A percentile compares a stretch with the other conserved stretches of the same genome.
Evolutionary conservation across 2,329 filamentous ascomycete genomes (phyloP).

Genomic region (Pezicula radicicola): DNA sequence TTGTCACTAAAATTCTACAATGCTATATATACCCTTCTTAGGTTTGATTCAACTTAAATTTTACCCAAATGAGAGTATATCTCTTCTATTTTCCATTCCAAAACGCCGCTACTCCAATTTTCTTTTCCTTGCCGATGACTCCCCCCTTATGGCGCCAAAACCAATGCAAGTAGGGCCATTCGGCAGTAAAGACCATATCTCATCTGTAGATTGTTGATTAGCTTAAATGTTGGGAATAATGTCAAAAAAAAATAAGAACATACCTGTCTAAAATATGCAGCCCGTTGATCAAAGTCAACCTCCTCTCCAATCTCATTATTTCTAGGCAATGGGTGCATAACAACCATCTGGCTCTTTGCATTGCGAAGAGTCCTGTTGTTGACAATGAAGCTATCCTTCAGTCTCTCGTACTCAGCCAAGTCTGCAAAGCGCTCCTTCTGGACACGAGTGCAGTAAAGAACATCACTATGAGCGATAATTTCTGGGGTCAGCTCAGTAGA

Average conservation of each 20-base stretch:
- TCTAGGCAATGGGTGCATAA: conserved; percentile 92
- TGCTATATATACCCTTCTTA: no score
- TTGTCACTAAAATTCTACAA: no score
- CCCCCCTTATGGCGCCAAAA: conserved; percentile 57
- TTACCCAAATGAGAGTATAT: no score
- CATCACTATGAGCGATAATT: conserved; percentile 81
- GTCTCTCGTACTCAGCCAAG: conserved; percentile 73
- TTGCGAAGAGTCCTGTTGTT: conserved; percentile 87
- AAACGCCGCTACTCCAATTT: no score
- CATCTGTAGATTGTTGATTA: conserved; percentile 60
- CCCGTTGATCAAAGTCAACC: conserved; percentile 94
- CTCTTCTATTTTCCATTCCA: no score
- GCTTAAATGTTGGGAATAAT: conserved; percentile 5
- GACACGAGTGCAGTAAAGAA: conserved; percentile 94
- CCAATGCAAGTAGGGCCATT: conserved; percentile 93
- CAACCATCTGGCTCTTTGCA: conserved; percentile 89
- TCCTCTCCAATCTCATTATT: conserved; percentile 94
- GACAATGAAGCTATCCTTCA: conserved; percentile 87
- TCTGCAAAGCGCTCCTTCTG: conserved; percentile 95
- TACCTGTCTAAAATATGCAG: conserved; percentile 99
- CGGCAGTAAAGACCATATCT: conserved; percentile 95
- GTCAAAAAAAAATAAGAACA: conserved; percentile 36
- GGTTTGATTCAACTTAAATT: no score
- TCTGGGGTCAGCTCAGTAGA: conserved; percentile 79
- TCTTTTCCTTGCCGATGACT: no score